phyloP scores from a whole-genome alignment of 257 asterid genomes.

The Solanum bulbocastanum region DNA sequence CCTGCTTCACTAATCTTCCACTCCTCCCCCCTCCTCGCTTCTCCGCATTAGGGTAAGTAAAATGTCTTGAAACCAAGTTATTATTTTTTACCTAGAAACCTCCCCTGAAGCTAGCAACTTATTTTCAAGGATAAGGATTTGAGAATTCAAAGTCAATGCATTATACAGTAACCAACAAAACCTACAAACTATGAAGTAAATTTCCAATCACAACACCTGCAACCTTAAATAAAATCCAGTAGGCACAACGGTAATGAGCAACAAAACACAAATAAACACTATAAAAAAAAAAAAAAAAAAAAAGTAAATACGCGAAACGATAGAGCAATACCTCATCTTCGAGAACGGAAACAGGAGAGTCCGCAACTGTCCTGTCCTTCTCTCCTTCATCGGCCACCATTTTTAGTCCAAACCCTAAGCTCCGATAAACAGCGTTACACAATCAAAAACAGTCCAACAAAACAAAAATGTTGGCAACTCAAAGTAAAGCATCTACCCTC shows the following conservation, averaged over 20 bases:
- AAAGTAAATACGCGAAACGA: neutral
- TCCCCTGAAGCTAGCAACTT: neutral
- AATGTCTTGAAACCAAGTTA: neutral
- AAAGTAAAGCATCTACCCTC: neutral
- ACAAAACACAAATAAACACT: neutral
- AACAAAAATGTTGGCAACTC: neutral
- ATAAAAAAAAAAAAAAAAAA: neutral
- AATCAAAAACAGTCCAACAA: neutral
- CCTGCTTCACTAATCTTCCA: neutral
- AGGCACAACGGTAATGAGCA: neutral
- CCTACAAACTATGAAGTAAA: neutral
- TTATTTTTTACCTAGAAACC: neutral
- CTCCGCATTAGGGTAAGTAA: neutral
- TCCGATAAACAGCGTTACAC: neutral
- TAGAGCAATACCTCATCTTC: constrained; percentile 61
- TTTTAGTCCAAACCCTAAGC: constrained; percentile 15
- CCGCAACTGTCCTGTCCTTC: constrained; percentile 46
- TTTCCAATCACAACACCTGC: neutral
- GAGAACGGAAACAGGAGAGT: constrained; percentile 97
- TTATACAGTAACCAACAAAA: neutral
- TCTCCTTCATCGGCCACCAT: constrained; percentile 46
- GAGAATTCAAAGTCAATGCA: neutral
- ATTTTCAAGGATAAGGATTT: neutral
- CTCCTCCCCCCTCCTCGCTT: neutral
- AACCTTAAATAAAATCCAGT: neutral